Percentiles rank a stretch among this genome's conserved stretches.
Conservation (phyloP, 2,329 filamentous ascomycete genomes). For the Cytospora piceae region DNA sequence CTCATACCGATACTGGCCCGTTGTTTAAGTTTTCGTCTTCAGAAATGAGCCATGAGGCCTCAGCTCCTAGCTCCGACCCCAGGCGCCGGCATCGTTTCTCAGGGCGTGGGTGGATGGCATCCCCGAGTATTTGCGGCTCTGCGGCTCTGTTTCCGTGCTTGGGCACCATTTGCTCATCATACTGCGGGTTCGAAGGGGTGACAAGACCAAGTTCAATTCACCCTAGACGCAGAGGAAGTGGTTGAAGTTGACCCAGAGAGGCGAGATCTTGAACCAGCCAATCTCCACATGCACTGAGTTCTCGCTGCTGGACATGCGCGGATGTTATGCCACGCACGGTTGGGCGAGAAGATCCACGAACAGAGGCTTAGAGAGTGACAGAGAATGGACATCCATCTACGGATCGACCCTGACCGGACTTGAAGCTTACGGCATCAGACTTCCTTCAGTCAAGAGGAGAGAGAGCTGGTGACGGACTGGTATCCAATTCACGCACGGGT, state of each 20-base stretch:
- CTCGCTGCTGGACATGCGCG: background rate
- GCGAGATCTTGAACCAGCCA: background rate
- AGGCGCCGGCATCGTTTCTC: too few species aligned
- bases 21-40: too few species aligned
- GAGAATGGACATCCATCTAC: background rate
- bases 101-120: too few species aligned
- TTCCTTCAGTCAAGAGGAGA: background rate
- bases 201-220: too few species aligned
- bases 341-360: background rate
- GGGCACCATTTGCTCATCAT: too few species aligned
- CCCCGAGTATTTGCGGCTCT: too few species aligned
- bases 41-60: too few species aligned
- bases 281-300: background rate
- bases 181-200: too few species aligned
- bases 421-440: background rate
- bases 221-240: background rate
- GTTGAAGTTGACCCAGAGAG: background rate
- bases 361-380: background rate
- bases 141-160: too few species aligned
- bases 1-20: too few species aligned
- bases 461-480: background rate
- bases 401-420: background rate
- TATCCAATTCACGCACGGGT: constrained; percentile 3
- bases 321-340: background rate
- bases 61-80: too few species aligned